phyloP scores from a whole-genome alignment of 176 grass and related monocot genomes.

The Puya raimondii region DNA sequence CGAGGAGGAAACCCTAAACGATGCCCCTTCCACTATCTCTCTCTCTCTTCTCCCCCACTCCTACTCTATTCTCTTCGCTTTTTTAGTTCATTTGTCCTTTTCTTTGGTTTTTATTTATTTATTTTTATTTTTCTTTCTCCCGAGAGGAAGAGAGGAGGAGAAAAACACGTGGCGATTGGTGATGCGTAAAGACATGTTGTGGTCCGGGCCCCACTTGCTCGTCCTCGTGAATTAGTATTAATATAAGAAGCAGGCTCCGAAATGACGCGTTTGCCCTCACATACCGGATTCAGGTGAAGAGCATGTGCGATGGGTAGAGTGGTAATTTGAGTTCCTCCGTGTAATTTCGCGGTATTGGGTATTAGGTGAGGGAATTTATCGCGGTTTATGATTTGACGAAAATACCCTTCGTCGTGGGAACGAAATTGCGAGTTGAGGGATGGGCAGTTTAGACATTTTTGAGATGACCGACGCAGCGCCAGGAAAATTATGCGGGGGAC shows the following conservation, averaged over 20 bases:
- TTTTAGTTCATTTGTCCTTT: neutral
- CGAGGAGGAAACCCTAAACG: neutral
- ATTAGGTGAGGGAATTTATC: too few species aligned
- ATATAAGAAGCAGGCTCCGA: neutral
- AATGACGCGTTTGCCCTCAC: neutral
- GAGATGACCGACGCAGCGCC: neutral
- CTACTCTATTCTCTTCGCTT: neutral
- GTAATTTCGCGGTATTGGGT: neutral
- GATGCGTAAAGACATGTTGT: conserved; percentile 1
- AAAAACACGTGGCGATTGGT: neutral
- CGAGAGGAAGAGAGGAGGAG: neutral
- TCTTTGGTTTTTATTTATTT: neutral
- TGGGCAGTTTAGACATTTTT: neutral
- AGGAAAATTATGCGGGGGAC: too few species aligned
- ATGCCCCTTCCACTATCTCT: neutral
- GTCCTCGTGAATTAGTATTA: neutral
- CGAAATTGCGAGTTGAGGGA: neutral
- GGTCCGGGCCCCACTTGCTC: neutral
- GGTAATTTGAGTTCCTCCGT: neutral
- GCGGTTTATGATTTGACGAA: neutral
- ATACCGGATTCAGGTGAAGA: neutral
- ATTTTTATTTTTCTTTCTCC: neutral
- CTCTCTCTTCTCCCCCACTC: neutral
- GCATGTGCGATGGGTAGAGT: neutral
- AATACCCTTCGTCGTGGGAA: neutral